phyloP scores from a whole-genome alignment of 2,329 filamentous ascomycete genomes.

The Dothiorella sarmentorum region DNA sequence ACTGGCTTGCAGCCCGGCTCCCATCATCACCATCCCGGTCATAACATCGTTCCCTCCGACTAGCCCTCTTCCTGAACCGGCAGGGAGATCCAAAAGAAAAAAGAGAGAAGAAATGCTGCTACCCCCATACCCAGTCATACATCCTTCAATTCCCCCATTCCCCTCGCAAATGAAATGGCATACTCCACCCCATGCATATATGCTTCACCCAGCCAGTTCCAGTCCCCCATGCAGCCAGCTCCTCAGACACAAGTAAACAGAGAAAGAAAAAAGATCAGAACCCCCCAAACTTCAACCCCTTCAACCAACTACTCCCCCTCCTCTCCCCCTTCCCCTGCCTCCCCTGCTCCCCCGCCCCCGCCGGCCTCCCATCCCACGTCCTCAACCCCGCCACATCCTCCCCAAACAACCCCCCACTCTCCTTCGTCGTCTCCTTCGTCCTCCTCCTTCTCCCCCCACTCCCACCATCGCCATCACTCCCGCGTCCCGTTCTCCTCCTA shows the following conservation, averaged over 20 bases:
- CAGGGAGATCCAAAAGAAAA: not conserved
- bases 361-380: conserved; percentile 18
- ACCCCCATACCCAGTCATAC: not conserved
- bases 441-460: not conserved
- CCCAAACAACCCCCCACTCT: not conserved
- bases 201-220: too few species aligned
- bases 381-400: conserved; percentile 9
- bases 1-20: not conserved
- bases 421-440: not conserved
- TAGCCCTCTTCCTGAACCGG: too few species aligned
- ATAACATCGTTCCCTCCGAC: not conserved
- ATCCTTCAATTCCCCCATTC: not conserved
- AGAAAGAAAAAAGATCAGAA: not conserved
- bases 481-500: not conserved
- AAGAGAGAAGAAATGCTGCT: not conserved
- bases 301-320: conserved; percentile 17
- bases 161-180: not conserved
- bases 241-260: not conserved
- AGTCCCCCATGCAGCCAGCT: not conserved
- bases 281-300: conserved; percentile 16
- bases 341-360: too few species aligned
- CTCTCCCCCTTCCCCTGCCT: conserved; percentile 1
- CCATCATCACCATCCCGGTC: not conserved
- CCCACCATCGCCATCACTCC: not conserved
- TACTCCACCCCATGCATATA: not conserved